Base-by-base conservation (phyloP, 139 green algal species). In the Chlorella ohadii region DNA sequence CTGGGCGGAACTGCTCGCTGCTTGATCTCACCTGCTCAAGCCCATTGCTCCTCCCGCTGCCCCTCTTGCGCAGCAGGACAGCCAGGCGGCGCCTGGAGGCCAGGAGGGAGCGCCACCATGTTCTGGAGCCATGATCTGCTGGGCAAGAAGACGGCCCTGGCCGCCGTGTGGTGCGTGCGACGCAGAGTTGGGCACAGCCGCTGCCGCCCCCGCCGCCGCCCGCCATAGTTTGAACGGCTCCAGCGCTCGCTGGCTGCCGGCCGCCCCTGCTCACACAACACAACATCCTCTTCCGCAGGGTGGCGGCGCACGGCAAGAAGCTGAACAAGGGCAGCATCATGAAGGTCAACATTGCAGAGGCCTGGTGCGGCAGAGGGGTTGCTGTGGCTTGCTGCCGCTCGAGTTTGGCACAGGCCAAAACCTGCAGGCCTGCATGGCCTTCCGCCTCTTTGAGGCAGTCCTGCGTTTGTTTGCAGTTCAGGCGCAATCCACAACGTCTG, bases 91-190 rank as follows among this genome's bases (percentile, higher is more conserved):
- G 51, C 51, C 51, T 59, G 51, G 51, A 20, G 33, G 38, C 66
- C 1, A 28, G 67, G 36, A 19, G 67, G 64, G n/a, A 9, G 28
- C 4, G 36, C 1, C 44, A 56, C 33, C 33, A 96, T 96, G 93
- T 96, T 96, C 51, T 96, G 95, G 57, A 93, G 88, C 12, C 84
- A 91, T 31, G 92, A 97, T 61, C 68, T 97, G 7, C 80, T 97
- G 4, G 88, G 90, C 23, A 91, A 83, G 34, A 93, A 93, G 74
- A 89, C 88, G 12, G 84, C 93, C 4, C 61, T 97, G 59, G 94
- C 93, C 3, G 90, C 91, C 19, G 88, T 97, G 20, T 96, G 94
- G 94, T 93, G 59, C 83, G 90, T 20, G 6, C 7, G n/a, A n/a
- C n/a, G n/a, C n/a, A n/a, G 20, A 1, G 20, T 33, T 39, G 64